Evolutionary conservation across 2,329 filamentous ascomycete genomes (phyloP).

Genomic region (Botrytis medusae): DNA sequence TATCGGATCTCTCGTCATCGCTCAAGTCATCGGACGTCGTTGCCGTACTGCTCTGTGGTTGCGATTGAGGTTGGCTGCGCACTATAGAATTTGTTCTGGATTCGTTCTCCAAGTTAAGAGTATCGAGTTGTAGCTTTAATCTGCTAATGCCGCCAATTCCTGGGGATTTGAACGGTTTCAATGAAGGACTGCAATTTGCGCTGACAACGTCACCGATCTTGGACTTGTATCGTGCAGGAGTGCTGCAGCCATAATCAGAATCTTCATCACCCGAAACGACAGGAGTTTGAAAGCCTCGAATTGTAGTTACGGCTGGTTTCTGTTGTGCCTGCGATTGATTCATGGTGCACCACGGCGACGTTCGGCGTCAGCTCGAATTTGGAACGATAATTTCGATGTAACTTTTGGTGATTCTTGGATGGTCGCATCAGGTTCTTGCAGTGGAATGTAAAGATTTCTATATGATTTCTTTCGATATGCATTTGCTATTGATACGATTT

Average conservation of each 20-base stretch:
- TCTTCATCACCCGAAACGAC: conserved; percentile 55
- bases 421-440: conserved; percentile 38
- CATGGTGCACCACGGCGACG: conserved; percentile 39
- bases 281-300: conserved; percentile 41
- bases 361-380: conserved; percentile 40
- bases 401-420: conserved; percentile 37
- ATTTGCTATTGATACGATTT: conserved; percentile 34
- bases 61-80: conserved; percentile 55
- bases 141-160: conserved; percentile 74
- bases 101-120: conserved; percentile 62
- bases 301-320: conserved; percentile 36
- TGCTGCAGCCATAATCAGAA: conserved; percentile 49
- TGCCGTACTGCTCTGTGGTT: conserved; percentile 51
- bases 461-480: conserved; percentile 38
- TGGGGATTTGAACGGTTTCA: conserved; percentile 49
- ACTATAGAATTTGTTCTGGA: conserved; percentile 57
- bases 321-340: conserved; percentile 24
- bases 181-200: conserved; percentile 59
- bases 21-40: conserved; percentile 46
- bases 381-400: conserved; percentile 40
- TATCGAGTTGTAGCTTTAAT: conserved; percentile 78
- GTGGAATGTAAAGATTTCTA: conserved; percentile 27
- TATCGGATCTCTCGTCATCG: conserved; percentile 65
- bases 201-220: conserved; percentile 48
- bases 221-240: conserved; percentile 38